Evolutionary conservation across 805 yeast genomes (phyloP), one percentile per base, ranked within the genome.

Genomic region (Grigorovia transvaalensis): DNA sequence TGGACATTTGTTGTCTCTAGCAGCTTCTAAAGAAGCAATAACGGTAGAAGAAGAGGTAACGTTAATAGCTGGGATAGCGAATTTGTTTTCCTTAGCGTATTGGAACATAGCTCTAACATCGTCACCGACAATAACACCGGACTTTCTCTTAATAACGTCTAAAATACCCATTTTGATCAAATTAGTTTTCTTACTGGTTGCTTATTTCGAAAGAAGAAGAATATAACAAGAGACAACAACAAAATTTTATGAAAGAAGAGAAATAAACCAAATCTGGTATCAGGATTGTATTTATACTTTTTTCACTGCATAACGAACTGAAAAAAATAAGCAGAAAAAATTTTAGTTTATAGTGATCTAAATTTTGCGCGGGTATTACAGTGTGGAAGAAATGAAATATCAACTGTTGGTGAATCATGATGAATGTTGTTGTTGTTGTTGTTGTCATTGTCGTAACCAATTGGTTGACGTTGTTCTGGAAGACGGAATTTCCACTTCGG

Each of bases 121-220:
- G 67, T 91, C 97, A 70, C 99, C 99, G 76, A 87, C 93, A 74
- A 93, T 89, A 75, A 93, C 99, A 81, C 99, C 99, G 71, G 93
- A 68, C 76, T 93, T 90, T 79, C 95, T 84, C 64, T 77, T 75
- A 67, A 90, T 79, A 72, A 88, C 88, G 67, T 84, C 89, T 74
- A 76, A 74, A 61, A 74, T 79, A 72, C 82, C 80, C 85, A 80
- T 80, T 69, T 57, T 68, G 38, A 30, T 45, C 13, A 33, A 33
- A 46, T 13, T 49, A 48, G 45, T 45, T 33, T 30, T 9, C 43
- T 9, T 23, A 23, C 27, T 46, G 53, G 50, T 38, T 48, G 53
- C 48, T 45, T 27, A n/a, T 19, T 11, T 4, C 4, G n/a, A 15
- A 17, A 19, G 8, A 38, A 38, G 17, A 38, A 9, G 8, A 15